Percentiles rank a stretch among this genome's conserved stretches.
phyloP scores from a whole-genome alignment of 2,329 filamentous ascomycete genomes.

The Trichophaea hybrida region DNA sequence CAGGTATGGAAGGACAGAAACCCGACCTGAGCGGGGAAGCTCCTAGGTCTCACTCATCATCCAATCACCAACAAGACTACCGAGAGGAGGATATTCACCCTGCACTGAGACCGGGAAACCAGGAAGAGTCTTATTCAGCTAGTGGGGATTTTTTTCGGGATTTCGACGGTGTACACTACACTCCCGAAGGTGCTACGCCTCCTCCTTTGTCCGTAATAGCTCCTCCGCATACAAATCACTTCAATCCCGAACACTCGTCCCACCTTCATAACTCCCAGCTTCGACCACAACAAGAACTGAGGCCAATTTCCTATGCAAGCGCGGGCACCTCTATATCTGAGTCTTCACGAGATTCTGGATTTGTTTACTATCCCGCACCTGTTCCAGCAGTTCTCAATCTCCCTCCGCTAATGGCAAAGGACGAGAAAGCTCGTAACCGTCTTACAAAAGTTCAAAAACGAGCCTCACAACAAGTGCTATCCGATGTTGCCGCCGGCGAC shows the following conservation, averaged over 20 bases:
- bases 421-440: background rate
- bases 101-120: background rate
- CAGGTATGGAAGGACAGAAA: background rate
- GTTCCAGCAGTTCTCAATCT: constrained; percentile 89
- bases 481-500: constrained; percentile 3
- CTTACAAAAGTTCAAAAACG: constrained; percentile 21
- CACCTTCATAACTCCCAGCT: background rate
- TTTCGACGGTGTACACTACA: constrained; percentile 63
- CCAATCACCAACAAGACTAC: background rate
- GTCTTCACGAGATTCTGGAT: constrained; percentile 31
- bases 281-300: constrained; percentile 13
- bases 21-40: background rate
- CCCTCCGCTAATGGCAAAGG: constrained; percentile 68
- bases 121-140: background rate
- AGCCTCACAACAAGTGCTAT: constrained; percentile 11
- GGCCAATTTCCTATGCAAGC: constrained; percentile 19
- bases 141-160: constrained; percentile 51
- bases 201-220: constrained; percentile 10
- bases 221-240: constrained; percentile 23
- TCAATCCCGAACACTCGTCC: background rate
- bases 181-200: constrained; percentile 13
- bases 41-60: background rate
- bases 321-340: constrained; percentile 20
- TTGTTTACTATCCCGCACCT: constrained; percentile 91
- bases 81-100: background rate